Conservation (phyloP, 2,329 filamentous ascomycete species). For the Periconia macrospinosa region DNA sequence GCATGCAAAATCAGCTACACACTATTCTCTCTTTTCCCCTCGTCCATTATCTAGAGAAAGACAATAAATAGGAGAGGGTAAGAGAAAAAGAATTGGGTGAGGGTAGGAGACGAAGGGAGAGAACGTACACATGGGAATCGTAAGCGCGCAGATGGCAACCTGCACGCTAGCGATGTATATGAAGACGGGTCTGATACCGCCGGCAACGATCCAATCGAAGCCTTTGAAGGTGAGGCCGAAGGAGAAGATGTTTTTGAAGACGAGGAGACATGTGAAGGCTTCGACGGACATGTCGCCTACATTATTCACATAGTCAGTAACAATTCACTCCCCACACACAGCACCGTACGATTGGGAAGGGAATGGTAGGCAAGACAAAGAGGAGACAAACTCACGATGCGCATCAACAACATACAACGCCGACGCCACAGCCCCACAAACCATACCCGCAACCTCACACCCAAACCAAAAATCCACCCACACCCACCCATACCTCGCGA, state of each 20-base stretch:
- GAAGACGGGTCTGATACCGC: constrained; percentile 69
- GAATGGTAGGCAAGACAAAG: background rate
- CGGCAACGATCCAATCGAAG: constrained; percentile 74
- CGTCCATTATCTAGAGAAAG: too few relatives aligned
- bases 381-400: constrained; percentile 60
- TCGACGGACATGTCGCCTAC: constrained; percentile 79
- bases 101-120: background rate
- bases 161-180: constrained; percentile 75
- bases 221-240: constrained; percentile 83
- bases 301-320: background rate
- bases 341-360: background rate
- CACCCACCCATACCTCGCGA: constrained; percentile 66
- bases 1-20: too few relatives aligned
- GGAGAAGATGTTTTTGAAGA: constrained; percentile 94
- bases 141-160: constrained; percentile 72
- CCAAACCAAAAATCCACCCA: constrained; percentile 81
- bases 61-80: too few relatives aligned
- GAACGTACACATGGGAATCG: constrained; percentile 76
- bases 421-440: constrained; percentile 83
- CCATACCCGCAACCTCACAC: constrained; percentile 85
- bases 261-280: constrained; percentile 83
- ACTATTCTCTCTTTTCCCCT: too few relatives aligned
- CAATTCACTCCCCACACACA: background rate
- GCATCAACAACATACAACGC: constrained; percentile 91
- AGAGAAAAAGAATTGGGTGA: too few relatives aligned